These are phyloP conservation scores for Xylaria longipes DNA, from an alignment of 495 filamentous ascomycete species.

Conservation along the genomic window DNA sequence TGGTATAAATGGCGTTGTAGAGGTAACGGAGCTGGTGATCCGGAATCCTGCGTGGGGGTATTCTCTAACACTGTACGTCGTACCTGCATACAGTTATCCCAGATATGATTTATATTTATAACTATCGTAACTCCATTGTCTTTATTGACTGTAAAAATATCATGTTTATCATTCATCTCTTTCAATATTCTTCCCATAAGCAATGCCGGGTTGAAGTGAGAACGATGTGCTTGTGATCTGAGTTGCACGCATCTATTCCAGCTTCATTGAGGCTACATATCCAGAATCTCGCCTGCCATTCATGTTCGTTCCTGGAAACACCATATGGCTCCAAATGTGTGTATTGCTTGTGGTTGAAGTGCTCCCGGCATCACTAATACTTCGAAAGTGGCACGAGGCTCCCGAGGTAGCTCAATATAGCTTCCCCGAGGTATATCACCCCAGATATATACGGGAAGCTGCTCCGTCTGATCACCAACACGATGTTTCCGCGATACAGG, in stretches of 20 bases:
- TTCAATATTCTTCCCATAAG: not conserved
- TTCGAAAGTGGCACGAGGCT: not conserved
- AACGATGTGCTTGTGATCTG: not conserved
- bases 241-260: not conserved
- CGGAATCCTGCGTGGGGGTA: not conserved
- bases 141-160: not conserved
- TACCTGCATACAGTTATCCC: not conserved
- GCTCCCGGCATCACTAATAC: not conserved
- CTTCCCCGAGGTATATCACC: constrained; percentile 5
- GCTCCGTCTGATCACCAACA: not conserved
- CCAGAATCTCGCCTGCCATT: not conserved
- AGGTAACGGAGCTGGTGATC: not conserved
- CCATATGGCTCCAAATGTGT: not conserved
- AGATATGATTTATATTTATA: not conserved
- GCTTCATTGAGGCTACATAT: not conserved
- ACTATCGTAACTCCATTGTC: not conserved
- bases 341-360: not conserved
- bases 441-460: not conserved
- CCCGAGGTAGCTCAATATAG: not conserved
- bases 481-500: not conserved
- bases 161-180: not conserved
- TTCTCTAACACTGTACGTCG: not conserved
- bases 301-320: not conserved
- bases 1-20: not conserved
- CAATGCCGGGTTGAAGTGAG: not conserved